Base-by-base conservation (phyloP, 306 rosid genomes). In the Oemleria cerasiformis region DNA sequence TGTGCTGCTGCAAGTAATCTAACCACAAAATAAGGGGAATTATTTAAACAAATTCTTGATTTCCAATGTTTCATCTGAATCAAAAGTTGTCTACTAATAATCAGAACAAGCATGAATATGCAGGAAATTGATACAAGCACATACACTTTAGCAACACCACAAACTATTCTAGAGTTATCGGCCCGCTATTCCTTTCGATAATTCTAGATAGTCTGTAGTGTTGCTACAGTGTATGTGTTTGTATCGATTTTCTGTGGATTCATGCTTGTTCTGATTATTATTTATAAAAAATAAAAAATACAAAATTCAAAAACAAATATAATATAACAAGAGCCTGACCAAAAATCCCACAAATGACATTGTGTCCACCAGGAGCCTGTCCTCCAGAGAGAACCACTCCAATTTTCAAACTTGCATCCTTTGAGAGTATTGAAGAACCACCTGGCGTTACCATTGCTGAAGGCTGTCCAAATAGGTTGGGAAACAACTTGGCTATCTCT, bases 331-430 rank as follows among this genome's bases (percentile, higher is more conserved):
- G 41, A 43, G 43, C 19, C 58, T 60, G 70, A 92, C 97, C 94
- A 70, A 84, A 89, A 25, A 92, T 83, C 71, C 97, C 96, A 68
- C 83, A 86, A 51, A 92, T 92, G 39, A 92, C 97, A 79, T 92
- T 92, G 81, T 92, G 97, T 17, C 97, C 97, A 12, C 97, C 97
- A 0, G 97, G 97, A 60, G 97, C 97, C 68, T 92, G 97, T 53
- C 97, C 97, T 50, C 97, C 97, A 5, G 97, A 92, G 71, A 92
- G 78, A 81, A 92, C 97, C 17, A 92, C 96, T 5, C 97, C 97
- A 43, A 92, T 86, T 88, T 86, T 92, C 83, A 92, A 54, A 79
- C 73, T 80, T 60, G 47, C 82, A 44, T 71, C 80, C 16, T 82
- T 69, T 15, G 19, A 20, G 3, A 68, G 79, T 25, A 16, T 58